Evolutionary conservation across 2,329 filamentous ascomycete genomes (phyloP).

Genomic region (Epichloe coenophiala): DNA sequence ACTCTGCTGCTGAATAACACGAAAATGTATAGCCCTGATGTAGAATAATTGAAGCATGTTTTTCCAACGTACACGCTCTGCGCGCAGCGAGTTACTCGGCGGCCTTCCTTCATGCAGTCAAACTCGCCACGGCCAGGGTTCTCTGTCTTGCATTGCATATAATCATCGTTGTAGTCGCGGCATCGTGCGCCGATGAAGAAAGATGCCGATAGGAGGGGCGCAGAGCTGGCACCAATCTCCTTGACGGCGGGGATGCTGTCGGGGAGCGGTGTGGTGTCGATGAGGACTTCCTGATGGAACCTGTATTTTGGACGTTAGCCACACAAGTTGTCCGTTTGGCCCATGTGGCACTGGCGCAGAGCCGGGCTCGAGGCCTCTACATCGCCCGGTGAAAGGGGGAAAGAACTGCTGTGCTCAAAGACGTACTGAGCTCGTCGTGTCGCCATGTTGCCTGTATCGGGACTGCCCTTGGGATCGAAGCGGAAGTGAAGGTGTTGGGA

Average conservation of each 20-base stretch:
- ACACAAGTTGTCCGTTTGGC: neutral
- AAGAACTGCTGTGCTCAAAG: neutral
- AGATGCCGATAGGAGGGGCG: slow-evolving; percentile 77
- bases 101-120: slow-evolving; percentile 90
- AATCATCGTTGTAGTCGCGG: slow-evolving; percentile 94
- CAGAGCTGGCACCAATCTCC: slow-evolving; percentile 87
- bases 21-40: neutral
- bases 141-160: slow-evolving; percentile 98
- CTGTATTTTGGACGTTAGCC: slow-evolving; percentile 35
- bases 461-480: slow-evolving; percentile 14
- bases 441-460: slow-evolving; percentile 24
- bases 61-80: slow-evolving; percentile 69
- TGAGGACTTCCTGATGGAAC: slow-evolving; percentile 86
- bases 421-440: slow-evolving; percentile 30
- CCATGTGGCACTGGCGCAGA: neutral
- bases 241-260: slow-evolving; percentile 82
- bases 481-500: slow-evolving; percentile 16
- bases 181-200: slow-evolving; percentile 97
- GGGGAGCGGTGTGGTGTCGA: slow-evolving; percentile 93
- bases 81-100: slow-evolving; percentile 92
- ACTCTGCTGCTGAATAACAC: neutral
- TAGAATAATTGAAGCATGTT: neutral
- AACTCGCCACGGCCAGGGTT: slow-evolving; percentile 81
- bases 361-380: neutral
- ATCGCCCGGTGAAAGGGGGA: neutral